These are phyloP conservation scores for Linum lewisii DNA, from an alignment of 345 rosid species.

Conservation along the genomic window DNA sequence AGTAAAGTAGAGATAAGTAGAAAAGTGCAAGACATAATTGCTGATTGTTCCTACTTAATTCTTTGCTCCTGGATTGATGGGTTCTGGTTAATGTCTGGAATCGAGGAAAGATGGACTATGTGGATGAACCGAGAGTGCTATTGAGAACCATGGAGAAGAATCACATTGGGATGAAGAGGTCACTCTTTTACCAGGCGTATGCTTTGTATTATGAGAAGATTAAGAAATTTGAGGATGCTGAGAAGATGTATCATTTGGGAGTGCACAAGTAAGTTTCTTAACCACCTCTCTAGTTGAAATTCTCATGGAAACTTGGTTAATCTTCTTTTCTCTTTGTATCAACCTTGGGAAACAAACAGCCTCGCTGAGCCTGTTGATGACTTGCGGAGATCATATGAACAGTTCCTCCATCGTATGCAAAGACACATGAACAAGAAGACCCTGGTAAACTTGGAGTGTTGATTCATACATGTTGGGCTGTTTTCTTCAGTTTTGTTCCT, in stretches of 20 bases:
- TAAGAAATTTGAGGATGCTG: constrained; percentile 78
- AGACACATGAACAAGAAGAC: constrained; percentile 54
- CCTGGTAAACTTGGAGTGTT: constrained; percentile 33
- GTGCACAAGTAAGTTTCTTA: constrained; percentile 56
- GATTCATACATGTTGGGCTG: constrained; percentile 5
- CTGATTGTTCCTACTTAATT: not conserved
- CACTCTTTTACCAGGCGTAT: constrained; percentile 85
- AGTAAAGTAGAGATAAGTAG: no score
- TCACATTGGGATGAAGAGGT: constrained; percentile 49
- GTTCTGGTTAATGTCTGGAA: not conserved
- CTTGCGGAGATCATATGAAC: constrained; percentile 72
- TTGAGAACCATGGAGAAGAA: constrained; percentile 69
- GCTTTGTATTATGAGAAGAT: constrained; percentile 80
- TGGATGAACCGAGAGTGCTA: constrained; percentile 66
- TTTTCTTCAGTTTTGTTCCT: not conserved
- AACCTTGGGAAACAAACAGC: constrained; percentile 28
- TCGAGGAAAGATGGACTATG: constrained; percentile 74
- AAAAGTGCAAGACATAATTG: not conserved
- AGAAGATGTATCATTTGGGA: constrained; percentile 76
- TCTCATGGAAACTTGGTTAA: not conserved
- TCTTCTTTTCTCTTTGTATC: not conserved
- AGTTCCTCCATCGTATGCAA: constrained; percentile 66
- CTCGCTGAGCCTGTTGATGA: constrained; percentile 84
- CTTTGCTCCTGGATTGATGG: not conserved
- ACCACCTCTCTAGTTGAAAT: not conserved